A percentile compares a stretch with the other conserved stretches of the same genome.
Conservation (phyloP, 1,284 basidiomycete species). For the Omphalotus olearius region DNA sequence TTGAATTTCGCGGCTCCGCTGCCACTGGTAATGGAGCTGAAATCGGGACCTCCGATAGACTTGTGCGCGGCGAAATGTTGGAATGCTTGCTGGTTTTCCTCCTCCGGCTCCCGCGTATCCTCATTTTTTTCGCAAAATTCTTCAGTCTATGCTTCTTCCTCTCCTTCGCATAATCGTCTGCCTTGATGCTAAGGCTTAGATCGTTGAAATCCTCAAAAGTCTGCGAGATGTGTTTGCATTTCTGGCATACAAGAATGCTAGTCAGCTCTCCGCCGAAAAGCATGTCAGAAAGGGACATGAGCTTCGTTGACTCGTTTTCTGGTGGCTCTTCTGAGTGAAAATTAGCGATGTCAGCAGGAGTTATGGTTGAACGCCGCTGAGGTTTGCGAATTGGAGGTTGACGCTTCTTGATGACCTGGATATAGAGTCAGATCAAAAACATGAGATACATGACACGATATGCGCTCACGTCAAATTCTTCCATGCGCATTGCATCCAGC, state of each 20-base stretch:
- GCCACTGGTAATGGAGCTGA: neutral
- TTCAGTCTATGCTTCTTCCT: constrained; percentile 71
- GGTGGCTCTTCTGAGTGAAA: constrained; percentile 6
- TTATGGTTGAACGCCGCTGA: constrained; percentile 32
- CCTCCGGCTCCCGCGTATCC: constrained; percentile 26
- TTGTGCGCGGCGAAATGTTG: neutral
- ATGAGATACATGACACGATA: neutral
- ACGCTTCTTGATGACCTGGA: constrained; percentile 74
- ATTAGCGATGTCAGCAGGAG: constrained; percentile 10
- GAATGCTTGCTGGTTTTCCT: constrained; percentile 1
- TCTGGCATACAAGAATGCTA: constrained; percentile 89
- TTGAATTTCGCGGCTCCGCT: neutral
- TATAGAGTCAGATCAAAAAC: neutral
- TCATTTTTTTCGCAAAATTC: constrained; percentile 62
- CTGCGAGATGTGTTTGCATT: constrained; percentile 88
- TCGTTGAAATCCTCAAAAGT: constrained; percentile 94
- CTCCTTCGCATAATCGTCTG: constrained; percentile 65
- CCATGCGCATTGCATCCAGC: constrained; percentile 92
- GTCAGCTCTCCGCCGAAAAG: constrained; percentile 87
- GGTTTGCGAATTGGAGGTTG: constrained; percentile 42
- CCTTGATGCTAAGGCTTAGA: constrained; percentile 82
- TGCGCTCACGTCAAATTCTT: constrained; percentile 71
- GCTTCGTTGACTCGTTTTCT: constrained; percentile 36
- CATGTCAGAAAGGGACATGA: constrained; percentile 80
- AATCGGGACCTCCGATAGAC: neutral